Base-by-base conservation (phyloP, 768 basidiomycete species). In the Rubroboletus satanas region DNA sequence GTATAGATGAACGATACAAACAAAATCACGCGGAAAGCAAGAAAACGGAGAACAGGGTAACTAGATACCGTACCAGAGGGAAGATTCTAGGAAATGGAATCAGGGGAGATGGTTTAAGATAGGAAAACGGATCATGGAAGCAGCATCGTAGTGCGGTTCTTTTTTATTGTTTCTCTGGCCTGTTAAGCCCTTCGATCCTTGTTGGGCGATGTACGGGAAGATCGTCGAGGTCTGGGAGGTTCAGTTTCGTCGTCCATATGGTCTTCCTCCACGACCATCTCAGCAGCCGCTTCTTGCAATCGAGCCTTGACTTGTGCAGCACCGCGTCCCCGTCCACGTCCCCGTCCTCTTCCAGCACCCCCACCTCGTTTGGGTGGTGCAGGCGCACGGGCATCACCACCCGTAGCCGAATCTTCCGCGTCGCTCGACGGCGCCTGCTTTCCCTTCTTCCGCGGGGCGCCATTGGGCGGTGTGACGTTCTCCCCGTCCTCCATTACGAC, bases 141-240 rank as follows among this genome's bases (percentile, higher is more conserved):
- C 17, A 52, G 28, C n/a, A 31, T 55, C 33, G 47, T 32, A 26
- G 15, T 4, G 38, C 21, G 7, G 36, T 39, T n/a, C 9, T 31
- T 29, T 28, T 32, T 12, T 23, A 12, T 35, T 11, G 21, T n/a
- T 21, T 31, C 4, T 38, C n/a, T 8, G 45, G 39, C 35, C 38
- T 5, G n/a, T 55, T 23, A 68, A 31, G 29, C 56, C 44, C 21
- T 51, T 18, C 63, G 65, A 33, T 62, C 62, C 57, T 73, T 77
- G 62, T 70, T 67, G 17, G 72, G 70, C 3, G 67, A 55, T 18
- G 69, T 62, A 31, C 75, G 74, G 21, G 64, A 41, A 15, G 75
- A 73, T 38, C 75, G 66, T 50, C 76, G 66, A 4, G 68, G 70
- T 29, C 45, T 54, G 3, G 67, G 54, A 9, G 66, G 56, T n/a